Base-by-base conservation (phyloP, 495 filamentous ascomycete genomes). In the Glonium stellatum region DNA sequence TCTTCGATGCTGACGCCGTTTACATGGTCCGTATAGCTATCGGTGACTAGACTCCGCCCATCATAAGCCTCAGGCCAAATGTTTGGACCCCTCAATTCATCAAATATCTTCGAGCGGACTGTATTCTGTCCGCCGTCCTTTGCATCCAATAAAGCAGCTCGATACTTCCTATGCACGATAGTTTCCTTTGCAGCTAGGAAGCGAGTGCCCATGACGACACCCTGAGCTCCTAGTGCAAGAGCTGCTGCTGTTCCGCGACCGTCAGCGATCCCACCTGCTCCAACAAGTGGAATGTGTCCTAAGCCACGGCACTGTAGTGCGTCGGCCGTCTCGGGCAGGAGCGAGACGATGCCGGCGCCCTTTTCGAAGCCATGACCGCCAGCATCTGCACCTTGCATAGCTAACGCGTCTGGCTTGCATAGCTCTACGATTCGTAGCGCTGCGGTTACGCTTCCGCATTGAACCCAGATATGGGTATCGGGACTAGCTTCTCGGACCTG, bases 201-300 rank as follows among this genome's bases (percentile, higher is more conserved):
- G 59, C 85, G 76, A 21, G 88, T 92, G 2, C 89, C 89, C 74
- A 93, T 77, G 0, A 81, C 87, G 1, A 77, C 79, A 1, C 79
- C 88, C 5, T 79, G 76, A 0, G 89, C 88, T 25, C 87, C 88
- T 0, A 92, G 71, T 21, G 78, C 79, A 52, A 90, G 59, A 6
- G 80, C 82, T 0, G 87, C 87, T 11, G 82, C 82, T 5, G 80
- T 80, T 0, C 84, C 84, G 11, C 87, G 72, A 5, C 84, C 84
- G 69, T 91, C 87, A 0, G 77, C 76, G 58, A 92, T 84, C 0
- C 87, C 88, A 1, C 88, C 88, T 0, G 88, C 84, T 0, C 86
- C 88, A 36, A 90, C 68, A 1, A 63, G 42, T 4, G 80, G 78
- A 18, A 61, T 58, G n/a, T 57, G 21, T 4, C 15, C 37, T 1